Evolutionary conservation across 2,329 filamentous ascomycete species (phyloP).

Genomic region (Juglanconis oblonga): DNA sequence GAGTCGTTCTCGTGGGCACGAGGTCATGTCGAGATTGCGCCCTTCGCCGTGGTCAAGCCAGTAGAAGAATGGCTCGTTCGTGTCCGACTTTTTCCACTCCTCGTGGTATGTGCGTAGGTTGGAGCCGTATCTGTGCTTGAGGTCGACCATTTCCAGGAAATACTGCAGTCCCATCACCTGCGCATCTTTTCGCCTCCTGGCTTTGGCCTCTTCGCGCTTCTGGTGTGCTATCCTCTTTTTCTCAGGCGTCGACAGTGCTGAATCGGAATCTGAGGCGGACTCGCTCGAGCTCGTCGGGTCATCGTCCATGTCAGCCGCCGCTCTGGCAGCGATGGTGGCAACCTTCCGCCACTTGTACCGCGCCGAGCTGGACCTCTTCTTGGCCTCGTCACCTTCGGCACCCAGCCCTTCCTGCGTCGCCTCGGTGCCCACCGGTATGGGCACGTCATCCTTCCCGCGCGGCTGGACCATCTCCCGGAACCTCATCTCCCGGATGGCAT

Average conservation of each 20-base stretch:
- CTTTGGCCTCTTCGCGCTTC: constrained; percentile 47
- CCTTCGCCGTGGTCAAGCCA: constrained; percentile 87
- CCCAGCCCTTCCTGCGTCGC: constrained; percentile 7
- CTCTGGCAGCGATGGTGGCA: constrained; percentile 66
- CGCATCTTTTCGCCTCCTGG: constrained; percentile 60
- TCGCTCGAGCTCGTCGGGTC: constrained; percentile 37
- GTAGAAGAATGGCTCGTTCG: constrained; percentile 87
- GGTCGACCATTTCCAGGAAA: constrained; percentile 80
- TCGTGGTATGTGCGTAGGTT: constrained; percentile 80
- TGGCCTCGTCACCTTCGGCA: constrained; percentile 14
- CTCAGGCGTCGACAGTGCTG: constrained; percentile 31
- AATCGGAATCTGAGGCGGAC: constrained; percentile 37
- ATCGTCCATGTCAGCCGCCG: constrained; percentile 61
- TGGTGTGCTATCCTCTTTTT: constrained; percentile 36
- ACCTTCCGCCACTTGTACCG: constrained; percentile 74
- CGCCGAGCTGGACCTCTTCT: constrained; percentile 38
- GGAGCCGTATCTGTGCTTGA: constrained; percentile 83
- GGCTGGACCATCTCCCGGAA: constrained; percentile 51
- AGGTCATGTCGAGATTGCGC: constrained; percentile 63
- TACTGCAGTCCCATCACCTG: constrained; percentile 84
- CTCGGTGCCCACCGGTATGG: constrained; percentile 21
- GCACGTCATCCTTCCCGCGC: constrained; percentile 29
- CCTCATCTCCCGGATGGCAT: constrained; percentile 59
- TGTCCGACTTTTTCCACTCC: constrained; percentile 75
- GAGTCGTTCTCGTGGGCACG: constrained; percentile 70